These are phyloP conservation scores for Arthromyces matolae DNA, from an alignment of 768 basidiomycete genomes.

Conservation along the genomic window DNA sequence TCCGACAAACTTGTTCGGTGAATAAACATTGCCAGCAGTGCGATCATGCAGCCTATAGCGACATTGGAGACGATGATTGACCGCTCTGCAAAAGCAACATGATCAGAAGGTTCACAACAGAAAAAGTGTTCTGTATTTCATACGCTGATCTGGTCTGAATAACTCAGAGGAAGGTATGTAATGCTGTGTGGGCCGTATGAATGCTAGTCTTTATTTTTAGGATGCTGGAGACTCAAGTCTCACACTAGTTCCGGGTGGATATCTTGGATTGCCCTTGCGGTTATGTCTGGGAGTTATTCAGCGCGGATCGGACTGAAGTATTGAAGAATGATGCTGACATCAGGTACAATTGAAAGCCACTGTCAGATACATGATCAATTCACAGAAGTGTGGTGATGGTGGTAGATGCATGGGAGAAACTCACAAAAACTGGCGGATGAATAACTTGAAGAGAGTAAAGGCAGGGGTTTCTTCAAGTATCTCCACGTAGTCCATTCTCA, in stretches of 20 bases:
- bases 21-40: conserved; percentile 28
- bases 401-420: conserved; percentile 11
- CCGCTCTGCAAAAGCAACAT: conserved; percentile 18
- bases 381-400: not conserved
- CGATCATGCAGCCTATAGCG: conserved; percentile 36
- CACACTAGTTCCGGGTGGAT: conserved; percentile 43
- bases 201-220: conserved; percentile 2
- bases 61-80: conserved; percentile 41
- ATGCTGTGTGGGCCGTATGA: conserved; percentile 27
- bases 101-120: not conserved
- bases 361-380: conserved; percentile 15
- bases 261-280: conserved; percentile 42
- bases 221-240: conserved; percentile 18
- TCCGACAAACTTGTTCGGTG: conserved; percentile 27
- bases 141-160: conserved; percentile 45
- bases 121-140: conserved; percentile 7
- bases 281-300: conserved; percentile 39
- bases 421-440: conserved; percentile 47
- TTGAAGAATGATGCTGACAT: conserved; percentile 24
- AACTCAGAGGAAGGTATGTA: conserved; percentile 40
- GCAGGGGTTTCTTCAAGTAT: conserved; percentile 49
- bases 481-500: conserved; percentile 40
- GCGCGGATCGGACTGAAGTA: too few relatives aligned
- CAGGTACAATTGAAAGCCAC: conserved; percentile 45
- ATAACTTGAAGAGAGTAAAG: conserved; percentile 46